phyloP scores from a whole-genome alignment of 192 early-diverging fungal species.

The Tieghemiomyces parasiticus region DNA sequence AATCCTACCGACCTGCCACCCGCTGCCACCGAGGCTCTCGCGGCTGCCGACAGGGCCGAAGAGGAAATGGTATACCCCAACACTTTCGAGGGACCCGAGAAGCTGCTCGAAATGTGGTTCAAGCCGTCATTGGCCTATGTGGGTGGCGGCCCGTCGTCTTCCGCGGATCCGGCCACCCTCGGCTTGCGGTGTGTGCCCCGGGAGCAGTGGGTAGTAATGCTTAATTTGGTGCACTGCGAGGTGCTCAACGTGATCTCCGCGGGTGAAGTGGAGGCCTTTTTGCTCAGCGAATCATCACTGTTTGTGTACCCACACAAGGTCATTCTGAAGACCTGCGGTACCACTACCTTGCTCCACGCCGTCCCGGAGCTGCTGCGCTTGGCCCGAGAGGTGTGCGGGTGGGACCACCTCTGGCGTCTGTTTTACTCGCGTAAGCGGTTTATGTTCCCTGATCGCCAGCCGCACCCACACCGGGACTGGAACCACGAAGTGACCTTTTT shows the following conservation, averaged over 20 bases:
- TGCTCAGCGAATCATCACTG: constrained; percentile 94
- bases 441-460: constrained; percentile 88
- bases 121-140: constrained; percentile 27
- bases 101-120: constrained; percentile 97
- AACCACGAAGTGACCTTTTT: constrained; percentile 71
- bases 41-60: too few species aligned
- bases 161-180: constrained; percentile 10
- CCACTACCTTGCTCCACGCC: constrained; percentile 83
- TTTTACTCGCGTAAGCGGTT: constrained; percentile 97
- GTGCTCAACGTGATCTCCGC: constrained; percentile 77
- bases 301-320: constrained; percentile 94
- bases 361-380: constrained; percentile 76
- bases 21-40: too few species aligned
- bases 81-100: constrained; percentile 94
- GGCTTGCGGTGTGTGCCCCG: constrained; percentile 65
- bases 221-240: constrained; percentile 83
- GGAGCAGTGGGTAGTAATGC: constrained; percentile 81
- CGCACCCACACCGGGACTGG: constrained; percentile 80
- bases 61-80: too few species aligned
- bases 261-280: constrained; percentile 74
- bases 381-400: constrained; percentile 40
- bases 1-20: too few species aligned
- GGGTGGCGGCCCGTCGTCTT: constrained; percentile 11
- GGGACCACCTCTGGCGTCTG: constrained; percentile 38
- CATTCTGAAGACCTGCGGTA: constrained; percentile 96